phyloP scores from a whole-genome alignment of 179 eudicot genomes.

The Pouteria campechiana region DNA sequence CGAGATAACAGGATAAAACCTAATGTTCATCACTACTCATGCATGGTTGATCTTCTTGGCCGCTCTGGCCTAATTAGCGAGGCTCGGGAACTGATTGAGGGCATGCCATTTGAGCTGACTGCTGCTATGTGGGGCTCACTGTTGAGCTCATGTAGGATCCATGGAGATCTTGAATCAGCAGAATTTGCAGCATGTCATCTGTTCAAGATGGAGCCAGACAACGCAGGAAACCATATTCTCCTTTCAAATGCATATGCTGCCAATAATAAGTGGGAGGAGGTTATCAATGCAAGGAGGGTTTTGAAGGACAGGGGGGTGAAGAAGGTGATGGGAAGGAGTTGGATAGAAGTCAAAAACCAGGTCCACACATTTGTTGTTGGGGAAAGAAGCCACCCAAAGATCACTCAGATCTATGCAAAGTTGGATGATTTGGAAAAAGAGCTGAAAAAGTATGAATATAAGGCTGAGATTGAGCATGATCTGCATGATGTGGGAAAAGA shows the following conservation, averaged over 20 bases:
- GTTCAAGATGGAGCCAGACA: constrained; percentile 65
- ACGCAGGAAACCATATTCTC: constrained; percentile 65
- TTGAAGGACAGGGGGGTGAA: constrained; percentile 48
- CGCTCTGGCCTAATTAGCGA: constrained; percentile 47
- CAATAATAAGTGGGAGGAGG: constrained; percentile 55
- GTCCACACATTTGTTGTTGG: constrained; percentile 66
- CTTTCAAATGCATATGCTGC: constrained; percentile 69
- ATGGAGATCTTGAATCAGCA: constrained; percentile 43
- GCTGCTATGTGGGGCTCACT: constrained; percentile 83
- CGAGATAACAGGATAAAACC: constrained; percentile 34
- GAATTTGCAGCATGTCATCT: constrained; percentile 61
- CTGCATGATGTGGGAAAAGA: constrained; percentile 61
- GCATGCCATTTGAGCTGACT: constrained; percentile 69
- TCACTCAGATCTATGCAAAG: constrained; percentile 29
- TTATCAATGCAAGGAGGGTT: constrained; percentile 33
- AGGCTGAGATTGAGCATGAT: constrained; percentile 34
- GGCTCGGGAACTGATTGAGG: constrained; percentile 45
- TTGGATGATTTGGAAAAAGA: constrained; percentile 45
- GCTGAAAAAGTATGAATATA: constrained; percentile 38
- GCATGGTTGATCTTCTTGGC: constrained; percentile 76
- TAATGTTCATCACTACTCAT: constrained; percentile 44
- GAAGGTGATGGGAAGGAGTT: constrained; percentile 60
- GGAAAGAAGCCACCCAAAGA: constrained; percentile 46
- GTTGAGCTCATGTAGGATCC: constrained; percentile 48
- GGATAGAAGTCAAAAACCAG: constrained; percentile 48